Evolutionary conservation across 345 rosid genomes (phyloP), one percentile per base, ranked within the genome.

Genomic region (Nasturtium officinale): DNA sequence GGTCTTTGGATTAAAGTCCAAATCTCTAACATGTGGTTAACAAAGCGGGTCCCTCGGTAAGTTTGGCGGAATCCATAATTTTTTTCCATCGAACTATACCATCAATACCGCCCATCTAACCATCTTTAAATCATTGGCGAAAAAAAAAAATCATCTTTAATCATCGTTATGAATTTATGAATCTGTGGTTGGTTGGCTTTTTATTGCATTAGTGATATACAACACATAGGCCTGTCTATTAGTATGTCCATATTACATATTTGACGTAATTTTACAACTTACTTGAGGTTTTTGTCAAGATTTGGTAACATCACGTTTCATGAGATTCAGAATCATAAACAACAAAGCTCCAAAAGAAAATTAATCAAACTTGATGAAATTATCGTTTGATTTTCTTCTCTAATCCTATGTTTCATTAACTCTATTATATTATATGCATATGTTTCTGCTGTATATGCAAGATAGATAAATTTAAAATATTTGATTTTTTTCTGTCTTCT

Each of bases 51-150:
- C 43, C 15, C 53, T 3, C 61, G 45, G 33, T 35, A 72, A 61
- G 32, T 26, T 33, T 52, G 67, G 11, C 13, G 35, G 46, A 10
- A 10, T 46, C 18, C 52, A 26, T 42, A 40, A n/a, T n/a, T n/a
- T 5, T 59, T 60, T 70, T 16, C 67, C 54, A 40, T 23, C 28
- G 2, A 71, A 72, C 28, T 18, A 45, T 63, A 30, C 32, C 64
- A 73, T 64, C 77, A n/a, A 7, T 47, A 64, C 77, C 71, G 65
- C 55, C 54, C 56, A 64, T 72, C 61, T 53, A 51, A 51, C 17
- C 38, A 69, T 50, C 55, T 64, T 10, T 50, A 12, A 60, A 48
- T 4, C 26, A 59, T 48, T 18, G 15, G n/a, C n/a, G n/a, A n/a
- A n/a, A n/a, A n/a, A n/a, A n/a, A n/a, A n/a, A n/a, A n/a, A n/a